Conservation (phyloP, 164 flowering plant genomes). For the Sextonia rubra region DNA sequence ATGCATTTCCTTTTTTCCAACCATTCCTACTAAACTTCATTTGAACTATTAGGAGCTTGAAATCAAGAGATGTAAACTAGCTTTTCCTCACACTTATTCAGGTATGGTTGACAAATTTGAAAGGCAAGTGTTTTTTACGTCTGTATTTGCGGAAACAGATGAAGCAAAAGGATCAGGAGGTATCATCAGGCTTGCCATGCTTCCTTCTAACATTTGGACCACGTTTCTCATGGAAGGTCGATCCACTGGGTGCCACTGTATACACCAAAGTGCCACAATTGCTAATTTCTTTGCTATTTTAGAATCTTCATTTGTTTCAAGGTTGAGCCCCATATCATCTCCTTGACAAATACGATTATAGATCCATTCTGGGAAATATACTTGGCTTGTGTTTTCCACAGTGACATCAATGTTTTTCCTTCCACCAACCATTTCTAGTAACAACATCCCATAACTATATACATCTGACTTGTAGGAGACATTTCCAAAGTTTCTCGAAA, state of each 20-base stretch:
- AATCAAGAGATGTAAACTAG: not conserved
- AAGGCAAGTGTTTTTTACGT: not conserved
- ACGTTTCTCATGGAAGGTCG: constrained; percentile 4
- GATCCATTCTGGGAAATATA: constrained; percentile 12
- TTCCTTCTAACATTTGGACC: constrained; percentile 8
- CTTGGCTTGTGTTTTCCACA: constrained; percentile 1
- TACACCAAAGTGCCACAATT: constrained; percentile 6
- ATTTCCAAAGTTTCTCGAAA: constrained; percentile 7
- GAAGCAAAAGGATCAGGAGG: constrained; percentile 9
- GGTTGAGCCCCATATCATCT: not conserved
- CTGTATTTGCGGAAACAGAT: not conserved
- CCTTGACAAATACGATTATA: not conserved
- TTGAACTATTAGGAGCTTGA: not conserved
- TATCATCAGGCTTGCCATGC: not conserved
- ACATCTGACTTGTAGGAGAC: constrained; percentile 10
- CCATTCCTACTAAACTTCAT: too few species aligned
- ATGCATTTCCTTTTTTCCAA: too few species aligned
- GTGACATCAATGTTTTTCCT: constrained; percentile 1
- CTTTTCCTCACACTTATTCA: not conserved
- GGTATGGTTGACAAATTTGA: not conserved
- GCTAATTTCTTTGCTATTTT: not conserved
- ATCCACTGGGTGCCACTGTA: constrained; percentile 5
- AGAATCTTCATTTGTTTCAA: not conserved
- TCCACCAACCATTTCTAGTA: constrained; percentile 10
- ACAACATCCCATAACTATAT: constrained; percentile 11